Evolutionary conservation across 2,329 filamentous ascomycete genomes (phyloP), one percentile per base, ranked within the genome.

Genomic region (Hyphodiscus sp.): DNA sequence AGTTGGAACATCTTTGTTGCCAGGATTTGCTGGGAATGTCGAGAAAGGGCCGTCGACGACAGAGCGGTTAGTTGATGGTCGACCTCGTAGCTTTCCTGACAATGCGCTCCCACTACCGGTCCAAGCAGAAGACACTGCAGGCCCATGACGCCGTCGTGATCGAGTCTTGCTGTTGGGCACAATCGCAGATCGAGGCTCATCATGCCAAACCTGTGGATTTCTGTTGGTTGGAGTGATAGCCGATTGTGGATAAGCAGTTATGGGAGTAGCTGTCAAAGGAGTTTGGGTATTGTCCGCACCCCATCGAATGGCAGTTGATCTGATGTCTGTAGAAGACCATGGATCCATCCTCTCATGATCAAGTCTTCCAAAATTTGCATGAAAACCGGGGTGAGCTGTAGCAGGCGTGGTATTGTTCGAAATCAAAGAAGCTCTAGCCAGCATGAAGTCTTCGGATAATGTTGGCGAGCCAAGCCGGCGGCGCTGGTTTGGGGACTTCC

Each of bases 91-190:
- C 68, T 91, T 95, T 1, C 86, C 85, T 4, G 77, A 81, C 1
- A 80, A 73, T 13, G 82, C 76, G 41, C 77, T 75, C 16, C 80
- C 80, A 54, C 79, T 81, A 58, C 82, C 82, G 52, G 86, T 83
- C 91, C 91, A 96, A 0, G 91, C 91, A 10, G 91, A 96, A 0
- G 91, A 96, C 0, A 96, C 89, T 7, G 89, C 90, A 0, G 90
- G 87, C 0, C 91, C 91, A 67, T 95, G 87, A 3, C 89, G 81
- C 52, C 85, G 76, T 51, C 79, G 70, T 6, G 75, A 69, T 54
- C 79, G 76, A 2, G 72, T 70, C 58, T 77, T 84, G 33, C 33
- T 38, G 50, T 79, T 82, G 1, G 86, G 83, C 3, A 85, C 87
- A n/a, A 88, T 75, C 2, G 88, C 87, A 0, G 89, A 91, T 47